Base-by-base conservation (phyloP, 2,329 filamentous ascomycete genomes). In the Hymenoscyphus repandus region DNA sequence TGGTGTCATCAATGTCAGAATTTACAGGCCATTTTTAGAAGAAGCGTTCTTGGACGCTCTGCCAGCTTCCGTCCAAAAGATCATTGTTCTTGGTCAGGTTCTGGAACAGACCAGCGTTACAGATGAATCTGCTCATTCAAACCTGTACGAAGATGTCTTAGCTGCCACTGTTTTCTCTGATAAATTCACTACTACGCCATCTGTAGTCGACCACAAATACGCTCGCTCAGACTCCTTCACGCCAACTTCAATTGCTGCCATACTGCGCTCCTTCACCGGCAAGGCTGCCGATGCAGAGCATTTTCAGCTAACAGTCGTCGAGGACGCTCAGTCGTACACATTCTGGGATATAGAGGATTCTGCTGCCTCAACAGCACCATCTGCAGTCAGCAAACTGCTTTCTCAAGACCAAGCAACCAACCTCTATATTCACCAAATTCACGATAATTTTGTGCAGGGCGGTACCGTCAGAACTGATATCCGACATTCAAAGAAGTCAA, bases 11-110 rank as follows among this genome's bases (percentile, higher is more conserved):
- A 92, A 89, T 62, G 92, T 97, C 42, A 87, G 93, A 57, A 79
- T 99, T 49, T 99, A 97, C 76, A 83, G 92, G 39, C 93, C 93
- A 13, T 97, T 99, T 65, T 82, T 93, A 31, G 93, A 99, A 72
- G 90, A 96, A 67, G 88, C 89, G 46, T 97, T 99, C 77, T 74
- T 97, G 56, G 83, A 86, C 59, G 80, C 81, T 10, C 79, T 99
- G 27, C 90, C 93, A 32, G 75, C 82, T 59, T 87, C 87, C 33
- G 80, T 85, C 42, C 82, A 81, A 70, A 86, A 79, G 55, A 78
- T 99, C 58, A 85, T 86, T 34, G 90, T 97, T 17, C 80, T 99
- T 5, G 93, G 93, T 48, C 93, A 99, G 69, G 92, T 99, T 58
- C 71, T 77, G 55, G 83, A 88, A 59, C 79, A 88, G 56, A 74